These are phyloP conservation scores for Omphalotus olearius DNA, from an alignment of 1,284 basidiomycete species.

Conservation along the genomic window DNA sequence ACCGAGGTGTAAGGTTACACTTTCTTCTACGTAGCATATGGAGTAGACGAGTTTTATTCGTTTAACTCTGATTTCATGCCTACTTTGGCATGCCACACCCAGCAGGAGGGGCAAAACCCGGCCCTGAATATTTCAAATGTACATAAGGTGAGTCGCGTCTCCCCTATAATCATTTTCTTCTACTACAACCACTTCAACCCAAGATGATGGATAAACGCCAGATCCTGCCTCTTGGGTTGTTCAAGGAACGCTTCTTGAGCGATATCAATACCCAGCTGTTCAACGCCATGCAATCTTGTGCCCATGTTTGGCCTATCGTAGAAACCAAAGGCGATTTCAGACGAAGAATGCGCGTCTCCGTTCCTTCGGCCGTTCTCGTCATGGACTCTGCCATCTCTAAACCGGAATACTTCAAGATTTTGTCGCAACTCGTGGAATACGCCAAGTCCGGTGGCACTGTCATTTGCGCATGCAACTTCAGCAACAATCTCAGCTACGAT, in stretches of 20 bases:
- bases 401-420: neutral
- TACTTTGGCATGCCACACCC: no score
- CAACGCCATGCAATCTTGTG: neutral
- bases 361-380: slow-evolving; percentile 7
- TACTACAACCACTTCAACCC: no score
- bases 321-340: slow-evolving; percentile 1
- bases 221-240: no score
- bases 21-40: no score
- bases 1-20: no score
- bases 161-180: no score
- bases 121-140: no score
- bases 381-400: slow-evolving; percentile 8
- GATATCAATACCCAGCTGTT: neutral
- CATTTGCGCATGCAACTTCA: slow-evolving; percentile 11
- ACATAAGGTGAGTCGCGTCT: no score
- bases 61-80: no score
- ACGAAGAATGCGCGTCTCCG: neutral
- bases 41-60: no score
- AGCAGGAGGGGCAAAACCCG: no score
- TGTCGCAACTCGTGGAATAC: slow-evolving; percentile 7
- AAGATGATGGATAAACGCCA: no score
- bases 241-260: neutral
- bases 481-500: slow-evolving; percentile 4
- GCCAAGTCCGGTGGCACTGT: slow-evolving; percentile 11
- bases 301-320: neutral